Base-by-base conservation (phyloP, 768 basidiomycete species). In the Chalciporus piperatus region DNA sequence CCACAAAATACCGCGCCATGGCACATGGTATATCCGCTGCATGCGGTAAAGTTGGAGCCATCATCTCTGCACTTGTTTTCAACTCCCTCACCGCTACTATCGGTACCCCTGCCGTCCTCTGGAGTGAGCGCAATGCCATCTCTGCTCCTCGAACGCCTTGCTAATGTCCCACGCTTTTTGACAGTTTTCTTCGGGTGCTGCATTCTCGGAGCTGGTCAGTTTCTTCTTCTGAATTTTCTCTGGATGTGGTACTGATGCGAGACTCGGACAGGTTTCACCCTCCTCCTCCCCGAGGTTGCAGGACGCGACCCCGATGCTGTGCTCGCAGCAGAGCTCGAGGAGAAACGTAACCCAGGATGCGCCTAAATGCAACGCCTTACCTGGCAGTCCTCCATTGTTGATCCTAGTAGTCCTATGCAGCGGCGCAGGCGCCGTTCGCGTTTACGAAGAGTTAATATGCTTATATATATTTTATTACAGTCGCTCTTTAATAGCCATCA, bases 1-100 rank as follows among this genome's bases (percentile, higher is more conserved):
- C 89, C 0, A 91, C 89, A 2, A 74, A 82, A 22, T 89, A 82
- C 70, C 79, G 84, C 37, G 83, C 84, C 17, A 79, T 79, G 28
- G 87, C 87, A 3, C 85, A 90, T 64, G 88, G 89, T n/a, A 72
- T 90, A 22, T 82, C 81, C 3, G 89, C 89, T 12, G 89, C 87
- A 1, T 73, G 70, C 30, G 89, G 89, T 20, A 91, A 89, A 60
- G 68, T 74, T 0, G 89, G 89, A 48, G 89, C 88, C 2, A 85
- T 92, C 71, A 75, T 89, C 56, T 82, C 84, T 12, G 83, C 85
- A 1, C 78, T 89, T 38, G 86, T 75, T 2, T 89, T 90, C 73
- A 88, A 87, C 67, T 70, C 76, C 1, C 74, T 89, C 27, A 78
- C 74, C 25, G 59, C 76, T 42, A 63, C 71, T 17, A 79, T 88